Percentiles rank a stretch among this genome's conserved stretches.
Conservation (phyloP, 768 basidiomycete genomes). For the Auricularia heimuer region DNA sequence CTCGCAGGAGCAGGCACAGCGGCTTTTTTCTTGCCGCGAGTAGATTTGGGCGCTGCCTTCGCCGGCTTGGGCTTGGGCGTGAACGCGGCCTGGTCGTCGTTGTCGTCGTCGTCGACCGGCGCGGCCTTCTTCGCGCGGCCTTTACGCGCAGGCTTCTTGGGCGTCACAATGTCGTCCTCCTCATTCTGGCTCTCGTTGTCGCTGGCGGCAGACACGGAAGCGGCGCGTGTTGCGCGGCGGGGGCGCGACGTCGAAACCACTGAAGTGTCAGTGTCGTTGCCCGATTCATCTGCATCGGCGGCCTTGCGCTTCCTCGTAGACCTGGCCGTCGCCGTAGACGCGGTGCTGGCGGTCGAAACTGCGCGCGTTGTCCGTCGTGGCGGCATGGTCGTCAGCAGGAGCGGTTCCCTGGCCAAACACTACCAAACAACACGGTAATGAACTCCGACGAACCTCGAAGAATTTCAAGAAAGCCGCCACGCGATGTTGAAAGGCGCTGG, state of each 20-base stretch:
- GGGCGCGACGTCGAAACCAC: neutral
- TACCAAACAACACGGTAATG: no score
- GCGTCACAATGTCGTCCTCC: neutral
- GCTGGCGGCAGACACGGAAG: neutral
- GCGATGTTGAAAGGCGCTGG: no score
- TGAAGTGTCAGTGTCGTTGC: neutral
- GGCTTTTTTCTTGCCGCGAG: neutral
- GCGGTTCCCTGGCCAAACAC: no score
- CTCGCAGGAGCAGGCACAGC: neutral
- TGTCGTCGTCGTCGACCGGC: neutral
- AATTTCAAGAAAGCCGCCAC: no score
- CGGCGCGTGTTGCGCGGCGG: neutral
- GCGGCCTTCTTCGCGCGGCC: neutral
- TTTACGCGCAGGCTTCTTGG: neutral
- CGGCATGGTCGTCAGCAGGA: neutral
- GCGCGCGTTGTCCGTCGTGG: neutral
- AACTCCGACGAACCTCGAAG: no score
- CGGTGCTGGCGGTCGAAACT: neutral
- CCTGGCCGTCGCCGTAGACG: neutral
- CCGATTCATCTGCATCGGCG: neutral
- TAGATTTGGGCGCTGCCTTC: neutral
- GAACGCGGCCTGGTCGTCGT: neutral
- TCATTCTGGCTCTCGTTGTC: neutral
- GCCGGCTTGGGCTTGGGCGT: neutral
- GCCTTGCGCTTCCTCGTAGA: neutral